Percentiles rank a stretch among this genome's conserved stretches.
Conservation (phyloP, 495 filamentous ascomycete species). For the Bacidia rubella region DNA sequence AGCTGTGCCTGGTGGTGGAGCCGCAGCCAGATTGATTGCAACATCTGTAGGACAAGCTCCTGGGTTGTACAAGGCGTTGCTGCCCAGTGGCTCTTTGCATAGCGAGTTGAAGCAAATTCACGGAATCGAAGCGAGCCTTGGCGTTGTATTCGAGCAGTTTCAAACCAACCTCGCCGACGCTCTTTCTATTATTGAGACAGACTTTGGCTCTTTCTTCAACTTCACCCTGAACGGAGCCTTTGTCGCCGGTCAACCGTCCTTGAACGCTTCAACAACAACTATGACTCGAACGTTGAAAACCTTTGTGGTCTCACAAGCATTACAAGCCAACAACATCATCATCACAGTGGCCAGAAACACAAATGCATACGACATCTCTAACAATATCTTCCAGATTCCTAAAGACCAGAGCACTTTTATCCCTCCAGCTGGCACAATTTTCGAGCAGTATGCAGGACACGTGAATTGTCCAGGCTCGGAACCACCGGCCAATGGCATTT, state of each 20-base stretch:
- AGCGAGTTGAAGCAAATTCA: neutral
- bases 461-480: neutral
- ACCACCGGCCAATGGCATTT: too few species aligned
- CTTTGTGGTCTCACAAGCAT: neutral
- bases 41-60: neutral
- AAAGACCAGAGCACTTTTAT: neutral
- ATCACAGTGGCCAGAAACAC: neutral
- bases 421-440: too few species aligned
- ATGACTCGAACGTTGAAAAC: neutral
- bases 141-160: neutral
- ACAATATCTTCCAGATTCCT: neutral
- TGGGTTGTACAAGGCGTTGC: neutral
- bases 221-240: neutral
- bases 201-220: neutral
- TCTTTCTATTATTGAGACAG: neutral
- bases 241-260: neutral
- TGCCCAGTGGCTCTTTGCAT: neutral
- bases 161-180: neutral
- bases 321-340: neutral
- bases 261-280: neutral
- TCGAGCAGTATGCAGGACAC: neutral
- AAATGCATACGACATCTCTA: neutral
- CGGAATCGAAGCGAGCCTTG: neutral
- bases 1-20: neutral
- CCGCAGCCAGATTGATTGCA: neutral